phyloP scores from a whole-genome alignment of 2,329 filamentous ascomycete species.

The Ophiostoma pallidulum region DNA sequence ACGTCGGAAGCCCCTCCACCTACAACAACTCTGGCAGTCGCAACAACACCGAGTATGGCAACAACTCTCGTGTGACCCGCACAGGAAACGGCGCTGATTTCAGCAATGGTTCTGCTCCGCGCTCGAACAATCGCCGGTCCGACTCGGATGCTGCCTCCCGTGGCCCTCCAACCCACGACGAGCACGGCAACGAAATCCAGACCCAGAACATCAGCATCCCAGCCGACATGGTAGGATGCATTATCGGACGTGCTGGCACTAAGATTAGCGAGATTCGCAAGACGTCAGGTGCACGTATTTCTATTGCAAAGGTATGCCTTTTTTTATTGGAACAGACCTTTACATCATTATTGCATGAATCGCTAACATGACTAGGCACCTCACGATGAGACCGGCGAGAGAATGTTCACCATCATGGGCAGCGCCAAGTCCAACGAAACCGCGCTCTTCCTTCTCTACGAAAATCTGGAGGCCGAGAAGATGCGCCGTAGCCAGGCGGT shows the following conservation, averaged over 20 bases:
- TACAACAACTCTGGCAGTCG: slow-evolving; percentile 31
- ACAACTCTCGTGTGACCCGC: slow-evolving; percentile 69
- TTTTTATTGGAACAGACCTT: too few species aligned
- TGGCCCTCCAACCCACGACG: slow-evolving; percentile 78
- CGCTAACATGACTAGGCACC: slow-evolving; percentile 52
- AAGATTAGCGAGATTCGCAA: slow-evolving; percentile 99
- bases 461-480: slow-evolving; percentile 98
- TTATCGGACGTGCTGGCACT: slow-evolving; percentile 87
- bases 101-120: slow-evolving; percentile 61
- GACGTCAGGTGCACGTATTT: slow-evolving; percentile 91
- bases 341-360: too few species aligned
- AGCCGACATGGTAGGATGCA: slow-evolving; percentile 98
- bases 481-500: slow-evolving; percentile 81
- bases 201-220: slow-evolving; percentile 99
- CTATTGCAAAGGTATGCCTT: slow-evolving; percentile 69
- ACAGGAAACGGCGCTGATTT: slow-evolving; percentile 98
- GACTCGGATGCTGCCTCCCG: slow-evolving; percentile 73
- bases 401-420: slow-evolving; percentile 99
- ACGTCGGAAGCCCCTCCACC: slow-evolving; percentile 22
- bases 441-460: slow-evolving; percentile 90
- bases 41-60: slow-evolving; percentile 51
- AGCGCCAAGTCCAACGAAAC: slow-evolving; percentile 90
- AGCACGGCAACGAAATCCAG: slow-evolving; percentile 95
- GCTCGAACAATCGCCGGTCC: slow-evolving; percentile 67
- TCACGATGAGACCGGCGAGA: slow-evolving; percentile 93